phyloP scores from a whole-genome alignment of 2,329 filamentous ascomycete genomes.

The Penicillium sumatraense region DNA sequence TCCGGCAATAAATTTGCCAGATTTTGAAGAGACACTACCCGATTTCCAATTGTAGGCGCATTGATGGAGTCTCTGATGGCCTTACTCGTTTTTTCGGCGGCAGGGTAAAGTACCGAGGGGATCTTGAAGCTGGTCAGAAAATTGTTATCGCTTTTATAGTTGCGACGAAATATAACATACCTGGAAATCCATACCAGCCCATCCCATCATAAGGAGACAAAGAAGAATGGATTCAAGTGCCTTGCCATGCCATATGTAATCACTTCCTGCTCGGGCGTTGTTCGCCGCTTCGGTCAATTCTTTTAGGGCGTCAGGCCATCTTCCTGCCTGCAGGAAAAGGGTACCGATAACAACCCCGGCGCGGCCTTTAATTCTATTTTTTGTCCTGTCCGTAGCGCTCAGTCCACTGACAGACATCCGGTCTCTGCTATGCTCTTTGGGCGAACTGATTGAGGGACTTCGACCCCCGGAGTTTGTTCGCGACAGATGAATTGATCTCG shows the following conservation, averaged over 20 bases:
- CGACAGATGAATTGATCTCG: conserved; percentile 46
- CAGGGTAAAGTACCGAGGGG: conserved; percentile 58
- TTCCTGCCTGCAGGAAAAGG: conserved; percentile 84
- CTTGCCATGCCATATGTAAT: conserved; percentile 98
- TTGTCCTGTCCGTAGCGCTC: conserved; percentile 74
- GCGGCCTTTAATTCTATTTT: conserved; percentile 79
- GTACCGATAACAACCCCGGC: conserved; percentile 80
- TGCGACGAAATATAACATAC: conserved; percentile 24
- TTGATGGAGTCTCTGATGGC: conserved; percentile 42
- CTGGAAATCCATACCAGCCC: conserved; percentile 79
- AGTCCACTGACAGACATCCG: conserved; percentile 70
- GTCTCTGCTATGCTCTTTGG: conserved; percentile 63
- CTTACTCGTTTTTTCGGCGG: conserved; percentile 54
- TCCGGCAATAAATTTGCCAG: conserved; percentile 61
- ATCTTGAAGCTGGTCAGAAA: conserved; percentile 43
- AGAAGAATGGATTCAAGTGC: conserved; percentile 86
- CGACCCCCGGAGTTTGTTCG: conserved; percentile 45
- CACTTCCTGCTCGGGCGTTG: conserved; percentile 76
- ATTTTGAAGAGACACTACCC: conserved; percentile 52
- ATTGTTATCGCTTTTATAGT: background rate
- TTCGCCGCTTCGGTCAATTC: conserved; percentile 81
- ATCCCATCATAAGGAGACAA: conserved; percentile 80
- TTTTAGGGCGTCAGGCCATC: conserved; percentile 85
- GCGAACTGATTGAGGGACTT: conserved; percentile 43
- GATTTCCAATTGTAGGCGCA: conserved; percentile 52